These are phyloP conservation scores for Lichtheimia corymbifera DNA, from an alignment of 371 early-diverging fungal genomes.

Conservation along the genomic window DNA sequence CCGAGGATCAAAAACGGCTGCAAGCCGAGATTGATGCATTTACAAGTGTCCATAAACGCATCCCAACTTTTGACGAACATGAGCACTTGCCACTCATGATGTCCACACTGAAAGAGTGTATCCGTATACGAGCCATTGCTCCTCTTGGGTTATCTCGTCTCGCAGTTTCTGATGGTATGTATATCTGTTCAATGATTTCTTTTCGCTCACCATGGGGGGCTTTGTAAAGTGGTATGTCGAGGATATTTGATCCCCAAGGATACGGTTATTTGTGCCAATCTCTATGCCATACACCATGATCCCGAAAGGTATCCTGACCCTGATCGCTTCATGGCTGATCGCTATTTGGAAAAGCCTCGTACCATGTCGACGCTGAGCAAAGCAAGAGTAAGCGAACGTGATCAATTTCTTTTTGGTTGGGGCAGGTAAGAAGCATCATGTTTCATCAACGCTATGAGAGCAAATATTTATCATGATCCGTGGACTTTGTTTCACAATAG, in stretches of 20 bases:
- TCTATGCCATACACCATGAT: conserved; percentile 4
- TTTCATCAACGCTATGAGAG: too few species aligned
- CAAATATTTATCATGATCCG: too few species aligned
- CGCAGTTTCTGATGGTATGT: conserved; percentile 16
- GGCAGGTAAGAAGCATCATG: conserved; percentile 3
- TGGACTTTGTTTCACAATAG: not conserved
- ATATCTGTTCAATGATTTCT: not conserved
- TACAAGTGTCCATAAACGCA: conserved; percentile 6
- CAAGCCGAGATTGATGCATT: conserved; percentile 15
- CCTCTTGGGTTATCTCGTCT: conserved; percentile 11
- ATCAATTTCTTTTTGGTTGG: conserved; percentile 15
- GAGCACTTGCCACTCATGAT: conserved; percentile 11
- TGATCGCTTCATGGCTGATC: conserved; percentile 9
- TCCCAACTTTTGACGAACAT: conserved; percentile 21
- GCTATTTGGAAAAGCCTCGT: conserved; percentile 14
- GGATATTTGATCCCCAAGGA: conserved; percentile 16
- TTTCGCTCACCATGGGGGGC: not conserved
- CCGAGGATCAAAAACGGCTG: conserved; percentile 17
- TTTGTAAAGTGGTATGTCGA: conserved; percentile 8
- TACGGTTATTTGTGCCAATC: conserved; percentile 10
- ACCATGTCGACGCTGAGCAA: conserved; percentile 8
- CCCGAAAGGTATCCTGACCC: conserved; percentile 8
- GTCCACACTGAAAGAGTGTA: conserved; percentile 19
- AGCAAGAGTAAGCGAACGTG: conserved; percentile 9
- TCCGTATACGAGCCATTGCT: conserved; percentile 14